Conservation (phyloP, 2,329 filamentous ascomycete species). For the Hypoxylon sp. region DNA sequence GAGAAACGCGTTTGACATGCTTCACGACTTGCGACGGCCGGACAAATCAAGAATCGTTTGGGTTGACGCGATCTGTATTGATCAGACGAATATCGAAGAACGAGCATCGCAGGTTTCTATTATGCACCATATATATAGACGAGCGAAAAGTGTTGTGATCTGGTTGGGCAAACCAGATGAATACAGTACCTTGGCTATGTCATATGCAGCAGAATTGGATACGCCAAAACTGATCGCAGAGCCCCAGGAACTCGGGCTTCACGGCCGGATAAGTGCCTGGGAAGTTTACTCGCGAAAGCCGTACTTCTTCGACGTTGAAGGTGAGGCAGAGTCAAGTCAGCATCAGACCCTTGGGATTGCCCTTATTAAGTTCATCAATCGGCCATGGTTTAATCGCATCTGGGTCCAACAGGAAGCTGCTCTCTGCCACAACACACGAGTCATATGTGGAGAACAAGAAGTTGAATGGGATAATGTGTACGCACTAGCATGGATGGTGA, state of each 20-base stretch:
- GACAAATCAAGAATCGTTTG: conserved; percentile 42
- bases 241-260: conserved; percentile 1
- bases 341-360: conserved; percentile 30
- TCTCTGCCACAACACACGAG: conserved; percentile 32
- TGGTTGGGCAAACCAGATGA: conserved; percentile 47
- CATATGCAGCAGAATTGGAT: conserved; percentile 42
- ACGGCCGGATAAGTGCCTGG: background rate
- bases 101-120: conserved; percentile 46
- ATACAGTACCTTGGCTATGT: conserved; percentile 41
- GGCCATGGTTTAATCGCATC: conserved; percentile 47
- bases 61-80: conserved; percentile 50
- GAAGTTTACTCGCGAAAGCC: conserved; percentile 41
- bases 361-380: conserved; percentile 45
- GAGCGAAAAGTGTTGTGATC: conserved; percentile 41
- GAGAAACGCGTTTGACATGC: conserved; percentile 47
- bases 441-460: conserved; percentile 39
- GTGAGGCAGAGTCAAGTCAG: conserved; percentile 6
- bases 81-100: conserved; percentile 46
- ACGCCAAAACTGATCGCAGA: conserved; percentile 21
- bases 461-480: conserved; percentile 47
- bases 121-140: conserved; percentile 47
- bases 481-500: conserved; percentile 46
- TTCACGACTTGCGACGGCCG: conserved; percentile 41
- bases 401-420: conserved; percentile 50
- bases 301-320: conserved; percentile 43